Conservation (phyloP, 2,329 filamentous ascomycete species). For the Cladophialophora carrionii region DNA sequence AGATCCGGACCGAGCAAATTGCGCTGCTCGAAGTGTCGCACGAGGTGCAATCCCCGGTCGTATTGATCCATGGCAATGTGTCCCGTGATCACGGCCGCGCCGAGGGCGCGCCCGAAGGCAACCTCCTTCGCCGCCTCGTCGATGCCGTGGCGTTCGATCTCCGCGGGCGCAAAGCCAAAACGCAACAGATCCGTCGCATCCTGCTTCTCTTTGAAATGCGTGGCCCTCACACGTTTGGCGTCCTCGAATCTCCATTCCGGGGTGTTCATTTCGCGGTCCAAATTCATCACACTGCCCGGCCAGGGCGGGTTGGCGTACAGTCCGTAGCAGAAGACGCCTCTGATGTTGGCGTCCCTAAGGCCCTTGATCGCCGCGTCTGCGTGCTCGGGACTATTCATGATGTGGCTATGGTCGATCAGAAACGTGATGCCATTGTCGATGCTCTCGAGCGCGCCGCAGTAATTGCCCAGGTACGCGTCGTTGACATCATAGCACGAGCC, state of each 20-base stretch:
- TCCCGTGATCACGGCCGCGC: slow-evolving; percentile 18
- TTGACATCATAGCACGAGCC: slow-evolving; percentile 17
- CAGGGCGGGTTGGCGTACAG: slow-evolving; percentile 22
- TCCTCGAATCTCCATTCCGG: slow-evolving; percentile 25
- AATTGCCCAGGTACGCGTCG: slow-evolving; percentile 22
- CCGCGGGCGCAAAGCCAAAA: slow-evolving; percentile 24
- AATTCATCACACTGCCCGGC: slow-evolving; percentile 17
- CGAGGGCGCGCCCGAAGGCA: slow-evolving; percentile 17
- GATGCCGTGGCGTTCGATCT: slow-evolving; percentile 13
- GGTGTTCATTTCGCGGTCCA: slow-evolving; percentile 18
- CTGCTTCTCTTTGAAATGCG: slow-evolving; percentile 15
- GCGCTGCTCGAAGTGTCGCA: slow-evolving; percentile 21
- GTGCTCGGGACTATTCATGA: slow-evolving; percentile 35
- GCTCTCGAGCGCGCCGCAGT: slow-evolving; percentile 22
- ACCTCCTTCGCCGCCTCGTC: slow-evolving; percentile 23
- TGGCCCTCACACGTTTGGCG: slow-evolving; percentile 18
- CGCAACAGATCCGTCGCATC: slow-evolving; percentile 18
- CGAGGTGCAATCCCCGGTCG: slow-evolving; percentile 20
- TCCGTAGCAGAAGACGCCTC: slow-evolving; percentile 22
- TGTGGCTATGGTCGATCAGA: slow-evolving; percentile 24
- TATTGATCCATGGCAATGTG: slow-evolving; percentile 19
- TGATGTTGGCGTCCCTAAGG: slow-evolving; percentile 21
- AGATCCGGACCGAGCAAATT: slow-evolving; percentile 23
- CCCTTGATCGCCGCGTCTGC: slow-evolving; percentile 20
- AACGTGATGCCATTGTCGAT: slow-evolving; percentile 25